These are phyloP conservation scores for Fomitopsis serialis DNA, from an alignment of 768 basidiomycete genomes.

Conservation along the genomic window DNA sequence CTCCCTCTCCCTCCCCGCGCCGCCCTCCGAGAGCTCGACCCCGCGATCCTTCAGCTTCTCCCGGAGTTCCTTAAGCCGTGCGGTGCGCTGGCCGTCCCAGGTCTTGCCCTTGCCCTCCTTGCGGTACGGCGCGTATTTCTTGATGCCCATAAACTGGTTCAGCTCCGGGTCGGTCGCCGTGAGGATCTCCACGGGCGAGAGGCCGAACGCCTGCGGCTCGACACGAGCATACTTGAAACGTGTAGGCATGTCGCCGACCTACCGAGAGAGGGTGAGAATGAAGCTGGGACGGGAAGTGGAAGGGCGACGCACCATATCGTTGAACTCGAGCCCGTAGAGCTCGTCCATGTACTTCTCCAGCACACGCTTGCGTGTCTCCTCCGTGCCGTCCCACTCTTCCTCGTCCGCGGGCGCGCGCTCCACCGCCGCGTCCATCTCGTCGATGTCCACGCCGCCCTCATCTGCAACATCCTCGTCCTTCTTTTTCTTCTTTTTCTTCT, in stretches of 20 bases:
- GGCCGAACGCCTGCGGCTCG: conserved; percentile 53
- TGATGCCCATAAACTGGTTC: conserved; percentile 86
- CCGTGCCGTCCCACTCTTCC: conserved; percentile 83
- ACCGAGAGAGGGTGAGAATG: conserved; percentile 7
- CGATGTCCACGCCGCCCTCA: conserved; percentile 40
- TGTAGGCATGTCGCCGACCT: conserved; percentile 89
- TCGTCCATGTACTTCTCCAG: conserved; percentile 89
- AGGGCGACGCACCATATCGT: conserved; percentile 74
- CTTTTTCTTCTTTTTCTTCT: conserved; percentile 53
- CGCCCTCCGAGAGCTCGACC: conserved; percentile 14
- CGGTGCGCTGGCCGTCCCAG: conserved; percentile 61
- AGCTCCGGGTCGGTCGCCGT: conserved; percentile 90
- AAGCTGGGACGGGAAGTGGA: not conserved
- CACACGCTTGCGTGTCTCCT: conserved; percentile 81
- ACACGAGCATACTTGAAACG: conserved; percentile 89
- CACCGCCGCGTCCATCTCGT: conserved; percentile 54
- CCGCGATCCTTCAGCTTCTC: conserved; percentile 45
- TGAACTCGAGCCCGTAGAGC: conserved; percentile 88
- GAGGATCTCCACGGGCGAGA: conserved; percentile 83
- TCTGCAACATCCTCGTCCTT: conserved; percentile 37
- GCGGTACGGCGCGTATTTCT: conserved; percentile 89
- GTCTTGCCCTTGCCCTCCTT: conserved; percentile 37
- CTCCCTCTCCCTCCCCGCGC: conserved; percentile 12
- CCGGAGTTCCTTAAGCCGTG: conserved; percentile 72
- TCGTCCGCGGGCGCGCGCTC: conserved; percentile 47